Base-by-base conservation (phyloP, 805 yeast genomes). In the Myxozyma udenii region DNA sequence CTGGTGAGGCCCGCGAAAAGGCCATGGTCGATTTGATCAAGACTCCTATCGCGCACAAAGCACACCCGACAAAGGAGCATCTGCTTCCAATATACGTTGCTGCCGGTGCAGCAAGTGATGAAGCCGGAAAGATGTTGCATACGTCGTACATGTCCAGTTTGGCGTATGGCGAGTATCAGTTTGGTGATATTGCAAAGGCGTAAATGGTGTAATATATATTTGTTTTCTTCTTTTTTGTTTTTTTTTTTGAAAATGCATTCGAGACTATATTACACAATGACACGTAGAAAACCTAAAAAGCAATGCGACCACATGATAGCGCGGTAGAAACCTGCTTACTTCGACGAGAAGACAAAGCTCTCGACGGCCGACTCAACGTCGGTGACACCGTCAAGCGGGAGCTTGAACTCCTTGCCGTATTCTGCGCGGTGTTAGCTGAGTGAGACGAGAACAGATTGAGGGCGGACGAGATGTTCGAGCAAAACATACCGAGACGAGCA, bases 61-160 rank as follows among this genome's bases (percentile, higher is more conserved):
- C 91, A 0, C 95, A 86, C 66, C 95, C 95, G 7, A 81, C 90
- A 0, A 69, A 81, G 44, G 95, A 86, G 58, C 95, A 86, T 67
- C 78, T 86, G 57, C 39, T 79, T 58, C 91, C 93, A 1, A 61
- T 82, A 4, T 78, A 81, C 38, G 85, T 81, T 37, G 80, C 81
- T 2, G 80, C 84, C 21, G 78, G 83, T 28, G 74, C 80, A 19
- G 70, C 73, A 18, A 72, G 72, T 12, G 53, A 64, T 21, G 75
- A 72, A 25, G 48, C 53, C 1, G 78, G 76, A 39, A 67, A 69
- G 43, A 79, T 76, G 53, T 40, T 81, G 12, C 81, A 79, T 62
- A 71, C 73, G 26, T 72, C 64, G 24, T 78, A 68, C 3, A 53
- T 63, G 9, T 68, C 69, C 0, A 74, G 83, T 40, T 61, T 85